Evolutionary conservation across 2,329 filamentous ascomycete genomes (phyloP).

Genomic region (Exophiala lecanii-corni): DNA sequence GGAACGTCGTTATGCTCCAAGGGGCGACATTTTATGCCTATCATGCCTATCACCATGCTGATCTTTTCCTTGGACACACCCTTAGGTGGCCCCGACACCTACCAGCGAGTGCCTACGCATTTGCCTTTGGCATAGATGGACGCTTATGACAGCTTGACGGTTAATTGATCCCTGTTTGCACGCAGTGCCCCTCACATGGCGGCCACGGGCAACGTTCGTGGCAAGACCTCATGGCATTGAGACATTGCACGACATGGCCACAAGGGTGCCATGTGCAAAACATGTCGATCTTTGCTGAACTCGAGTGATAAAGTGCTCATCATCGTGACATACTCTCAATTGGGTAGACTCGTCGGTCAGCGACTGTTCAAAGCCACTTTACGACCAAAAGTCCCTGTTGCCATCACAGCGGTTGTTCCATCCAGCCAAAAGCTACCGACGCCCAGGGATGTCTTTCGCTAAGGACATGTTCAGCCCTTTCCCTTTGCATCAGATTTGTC

Average conservation of each 20-base stretch:
- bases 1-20: neutral
- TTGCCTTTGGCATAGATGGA: too few species aligned
- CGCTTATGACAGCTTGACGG: neutral
- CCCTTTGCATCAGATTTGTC: too few species aligned
- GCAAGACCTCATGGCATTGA: neutral
- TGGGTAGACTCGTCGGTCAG: neutral
- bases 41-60: constrained; percentile 1
- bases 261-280: neutral
- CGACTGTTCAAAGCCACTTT: too few species aligned
- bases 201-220: neutral
- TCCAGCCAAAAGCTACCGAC: too few species aligned
- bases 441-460: too few species aligned
- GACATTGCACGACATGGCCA: neutral
- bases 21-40: neutral
- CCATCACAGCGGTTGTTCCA: too few species aligned
- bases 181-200: neutral
- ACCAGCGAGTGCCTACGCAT: too few species aligned
- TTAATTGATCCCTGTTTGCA: neutral
- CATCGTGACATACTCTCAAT: neutral
- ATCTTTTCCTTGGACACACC: neutral
- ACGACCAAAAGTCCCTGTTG: too few species aligned
- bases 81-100: too few species aligned
- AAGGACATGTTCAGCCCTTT: too few species aligned
- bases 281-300: neutral
- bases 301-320: neutral